Evolutionary conservation across 2,329 filamentous ascomycete genomes (phyloP).

Genomic region (Fusarium sp.): DNA sequence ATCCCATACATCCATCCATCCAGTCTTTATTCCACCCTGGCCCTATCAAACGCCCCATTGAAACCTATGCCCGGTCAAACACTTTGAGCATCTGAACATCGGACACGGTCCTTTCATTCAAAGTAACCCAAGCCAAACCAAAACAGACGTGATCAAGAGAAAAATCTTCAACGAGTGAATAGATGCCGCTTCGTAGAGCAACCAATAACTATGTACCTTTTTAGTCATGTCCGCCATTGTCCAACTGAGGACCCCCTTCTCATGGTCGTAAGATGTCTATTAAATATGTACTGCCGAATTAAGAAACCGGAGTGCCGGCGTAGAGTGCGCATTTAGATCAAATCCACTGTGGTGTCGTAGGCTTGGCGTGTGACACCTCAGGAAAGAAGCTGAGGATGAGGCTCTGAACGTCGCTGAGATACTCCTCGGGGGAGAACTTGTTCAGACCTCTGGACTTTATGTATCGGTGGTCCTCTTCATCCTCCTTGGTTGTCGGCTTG

Average conservation of each 20-base stretch:
- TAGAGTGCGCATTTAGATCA: conserved; percentile 58
- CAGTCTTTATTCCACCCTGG: conserved; percentile 30
- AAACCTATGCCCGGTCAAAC: conserved; percentile 8
- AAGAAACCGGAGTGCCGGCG: conserved; percentile 30
- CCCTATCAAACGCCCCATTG: conserved; percentile 43
- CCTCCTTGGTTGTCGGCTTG: conserved; percentile 67
- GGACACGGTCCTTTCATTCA: conserved; percentile 23
- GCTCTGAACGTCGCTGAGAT: conserved; percentile 81
- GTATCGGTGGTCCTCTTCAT: conserved; percentile 75
- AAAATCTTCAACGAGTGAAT: conserved; percentile 32
- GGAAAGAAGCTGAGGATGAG: conserved; percentile 73
- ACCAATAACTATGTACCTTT: conserved; percentile 25
- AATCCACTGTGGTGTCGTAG: conserved; percentile 62
- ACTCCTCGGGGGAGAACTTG: conserved; percentile 83
- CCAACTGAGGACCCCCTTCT: conserved; percentile 29
- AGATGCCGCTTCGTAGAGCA: conserved; percentile 26
- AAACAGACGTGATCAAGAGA: conserved; percentile 33
- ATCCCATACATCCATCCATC: conserved; percentile 27
- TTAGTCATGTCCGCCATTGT: conserved; percentile 30
- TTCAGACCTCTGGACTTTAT: conserved; percentile 76
- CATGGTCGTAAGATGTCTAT: conserved; percentile 44
- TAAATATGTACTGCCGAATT: conserved; percentile 52
- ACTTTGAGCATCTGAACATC: conserved; percentile 21
- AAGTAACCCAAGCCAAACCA: conserved; percentile 14
- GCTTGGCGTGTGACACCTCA: conserved; percentile 49